Percentiles rank a stretch among this genome's conserved stretches.
These are phyloP conservation scores for Amphichorda felina DNA, from an alignment of 2,329 filamentous ascomycete genomes.

Conservation along the genomic window DNA sequence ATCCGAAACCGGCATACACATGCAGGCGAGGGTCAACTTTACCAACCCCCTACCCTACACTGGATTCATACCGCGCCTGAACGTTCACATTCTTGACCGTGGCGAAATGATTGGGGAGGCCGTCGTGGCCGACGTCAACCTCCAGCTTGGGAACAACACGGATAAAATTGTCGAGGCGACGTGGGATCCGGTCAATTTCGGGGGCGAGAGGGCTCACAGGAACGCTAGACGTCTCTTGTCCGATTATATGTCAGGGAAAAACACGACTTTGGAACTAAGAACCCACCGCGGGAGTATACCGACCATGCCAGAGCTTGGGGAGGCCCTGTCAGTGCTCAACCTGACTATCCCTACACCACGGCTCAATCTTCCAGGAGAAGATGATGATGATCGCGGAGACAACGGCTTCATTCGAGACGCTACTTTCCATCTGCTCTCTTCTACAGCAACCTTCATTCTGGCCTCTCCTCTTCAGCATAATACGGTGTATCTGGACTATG, in stretches of 20 bases:
- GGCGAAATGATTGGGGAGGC: slow-evolving; percentile 65
- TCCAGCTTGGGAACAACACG: slow-evolving; percentile 61
- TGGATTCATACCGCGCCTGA: slow-evolving; percentile 68
- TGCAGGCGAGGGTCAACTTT: slow-evolving; percentile 66
- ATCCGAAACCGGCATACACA: slow-evolving; percentile 54
- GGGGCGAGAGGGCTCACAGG: slow-evolving; percentile 43
- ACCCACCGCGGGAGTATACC: slow-evolving; percentile 66
- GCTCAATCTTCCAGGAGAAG: slow-evolving; percentile 40
- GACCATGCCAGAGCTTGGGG: slow-evolving; percentile 56
- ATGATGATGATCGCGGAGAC: slow-evolving; percentile 15
- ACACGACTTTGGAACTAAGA: slow-evolving; percentile 66
- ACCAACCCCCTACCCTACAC: slow-evolving; percentile 87
- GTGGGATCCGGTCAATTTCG: slow-evolving; percentile 58
- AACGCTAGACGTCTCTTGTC: slow-evolving; percentile 67
- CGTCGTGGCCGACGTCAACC: slow-evolving; percentile 47
- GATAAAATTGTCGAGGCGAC: slow-evolving; percentile 54
- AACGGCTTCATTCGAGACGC: slow-evolving; percentile 71
- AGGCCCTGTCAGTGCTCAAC: slow-evolving; percentile 59
- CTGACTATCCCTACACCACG: slow-evolving; percentile 62
- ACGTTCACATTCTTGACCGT: slow-evolving; percentile 65
- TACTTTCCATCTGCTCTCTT: slow-evolving; percentile 77
- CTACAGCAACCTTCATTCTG: slow-evolving; percentile 74
- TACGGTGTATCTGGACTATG: slow-evolving; percentile 62
- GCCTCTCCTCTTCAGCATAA: slow-evolving; percentile 65
- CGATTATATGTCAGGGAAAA: slow-evolving; percentile 77